These are phyloP conservation scores for Cercospora sp. DNA, from an alignment of 2,329 filamentous ascomycete genomes.

Conservation along the genomic window DNA sequence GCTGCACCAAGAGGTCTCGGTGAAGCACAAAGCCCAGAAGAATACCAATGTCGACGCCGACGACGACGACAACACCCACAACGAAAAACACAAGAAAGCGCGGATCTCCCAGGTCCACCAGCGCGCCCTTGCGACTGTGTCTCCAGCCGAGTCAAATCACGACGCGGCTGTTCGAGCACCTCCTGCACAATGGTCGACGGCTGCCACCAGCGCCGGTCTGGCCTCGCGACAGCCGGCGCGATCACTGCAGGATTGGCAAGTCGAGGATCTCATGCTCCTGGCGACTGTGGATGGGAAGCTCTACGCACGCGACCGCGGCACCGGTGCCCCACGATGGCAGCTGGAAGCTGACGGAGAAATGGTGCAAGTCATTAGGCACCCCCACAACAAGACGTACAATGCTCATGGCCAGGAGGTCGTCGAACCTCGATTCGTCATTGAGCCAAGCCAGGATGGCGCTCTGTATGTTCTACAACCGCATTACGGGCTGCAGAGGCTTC, in stretches of 20 bases:
- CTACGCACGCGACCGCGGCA: conserved; percentile 85
- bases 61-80: conserved; percentile 25
- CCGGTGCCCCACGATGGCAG: conserved; percentile 81
- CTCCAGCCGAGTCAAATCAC: conserved; percentile 69
- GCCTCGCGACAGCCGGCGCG: conserved; percentile 89
- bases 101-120: conserved; percentile 56
- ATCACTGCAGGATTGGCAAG: conserved; percentile 98
- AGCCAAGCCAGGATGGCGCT: conserved; percentile 81
- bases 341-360: conserved; percentile 81
- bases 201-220: conserved; percentile 54
- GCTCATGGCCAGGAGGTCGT: conserved; percentile 67
- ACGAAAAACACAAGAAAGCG: conserved; percentile 33
- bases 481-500: conserved; percentile 62
- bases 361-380: conserved; percentile 84
- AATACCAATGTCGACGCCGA: conserved; percentile 28
- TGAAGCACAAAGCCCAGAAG: conserved; percentile 32
- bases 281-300: conserved; percentile 99
- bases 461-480: conserved; percentile 83
- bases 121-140: conserved; percentile 96
- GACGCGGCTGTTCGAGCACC: conserved; percentile 87
- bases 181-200: conserved; percentile 60
- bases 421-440: conserved; percentile 92
- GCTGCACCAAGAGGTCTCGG: conserved; percentile 29
- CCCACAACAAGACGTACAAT: conserved; percentile 61
- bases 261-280: conserved; percentile 99